Evolutionary conservation across 176 grass and related monocot genomes (phyloP), one percentile per base, ranked within the genome.

Genomic region (Hsuehochloa calcarea): DNA sequence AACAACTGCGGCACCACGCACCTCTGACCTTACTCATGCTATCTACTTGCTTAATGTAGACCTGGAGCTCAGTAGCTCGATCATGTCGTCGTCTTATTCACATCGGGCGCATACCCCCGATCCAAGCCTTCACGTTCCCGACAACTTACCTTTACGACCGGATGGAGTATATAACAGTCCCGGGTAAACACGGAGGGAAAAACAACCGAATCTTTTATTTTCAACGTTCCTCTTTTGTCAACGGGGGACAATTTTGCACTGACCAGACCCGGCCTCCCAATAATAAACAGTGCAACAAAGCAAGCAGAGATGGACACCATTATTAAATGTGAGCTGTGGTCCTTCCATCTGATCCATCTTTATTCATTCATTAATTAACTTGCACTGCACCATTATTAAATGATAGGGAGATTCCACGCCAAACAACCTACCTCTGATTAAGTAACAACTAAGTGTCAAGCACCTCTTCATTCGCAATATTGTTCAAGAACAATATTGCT

Each of bases 371-470:
- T 29, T 29, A 29, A 84, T 54, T 75, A 38, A 50, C 55, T 74
- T 59, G 4, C 31, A 68, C 78, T n/a, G n/a, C n/a, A n/a, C n/a
- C n/a, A n/a, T n/a, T n/a, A n/a, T n/a, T n/a, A n/a, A n/a, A n/a
- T n/a, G n/a, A n/a, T n/a, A 58, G n/a, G 7, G 37, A 85, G 63
- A 69, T 85, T 85, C 49, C 73, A 85, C 29, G 29, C 74, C 25
- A 60, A 64, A 67, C 45, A 67, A 49, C 64, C 10, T 51, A 66
- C 9, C 41, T 8, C 22, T 45, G 68, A 45, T 45, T 71, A 72
- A 17, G 69, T 16, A 29, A 16, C 14, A 72, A 49, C 61, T 6
- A 64, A 64, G 22, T 4, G 11, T 12, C 10, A 26, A 9, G 22
- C 6, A 10, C 10, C 10, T 62, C 22, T 23, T 23, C 23, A 62